Evolutionary conservation across 805 yeast species (phyloP), one percentile per base, ranked within the genome.

Genomic region (Saccharomyces jurei): DNA sequence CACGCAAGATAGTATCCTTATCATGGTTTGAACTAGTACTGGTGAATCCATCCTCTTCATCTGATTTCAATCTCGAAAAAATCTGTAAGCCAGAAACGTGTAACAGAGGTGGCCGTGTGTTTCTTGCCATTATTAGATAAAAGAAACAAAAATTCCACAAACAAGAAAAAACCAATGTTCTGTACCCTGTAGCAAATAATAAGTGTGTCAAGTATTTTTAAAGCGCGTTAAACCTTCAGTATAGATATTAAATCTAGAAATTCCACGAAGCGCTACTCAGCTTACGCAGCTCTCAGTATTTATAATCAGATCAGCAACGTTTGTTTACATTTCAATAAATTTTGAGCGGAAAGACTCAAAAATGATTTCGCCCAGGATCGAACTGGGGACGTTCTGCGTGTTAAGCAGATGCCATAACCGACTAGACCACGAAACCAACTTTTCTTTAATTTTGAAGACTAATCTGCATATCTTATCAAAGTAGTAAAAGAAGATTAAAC

Each of bases 331-430:
- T 36, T 36, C 25, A 17, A 17, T 36, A 6, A 25, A 2, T 17
- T 36, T 17, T 36, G 4, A 8, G 2, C 44, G 44, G 11, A 1
- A 5, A 13, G 21, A 1, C 21, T n/a, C 17, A 36, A 36, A 36
- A 36, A 36, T 36, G 97, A 89, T 86, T 89, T 84, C 86, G 91
- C 97, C 97, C 97, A 91, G 97, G 97, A 89, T 92, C 97, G 97
- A 92, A 92, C 98, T 90, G 97, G 97, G 97, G 97, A 92, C 97
- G 91, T 88, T 88, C 94, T 89, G 96, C 97, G 97, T 91, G 97
- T 91, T 89, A 90, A 89, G 97, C 97, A 90, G 94, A 88, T 88
- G 97, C 96, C 97, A 91, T 91, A 83, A 90, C 97, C 97, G 77
- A 90, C 97, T 90, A 90, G 96, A 90, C 97, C 97, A 90, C 90